Base-by-base conservation (phyloP, 331 rosid genomes). In the Malus hybrid region DNA sequence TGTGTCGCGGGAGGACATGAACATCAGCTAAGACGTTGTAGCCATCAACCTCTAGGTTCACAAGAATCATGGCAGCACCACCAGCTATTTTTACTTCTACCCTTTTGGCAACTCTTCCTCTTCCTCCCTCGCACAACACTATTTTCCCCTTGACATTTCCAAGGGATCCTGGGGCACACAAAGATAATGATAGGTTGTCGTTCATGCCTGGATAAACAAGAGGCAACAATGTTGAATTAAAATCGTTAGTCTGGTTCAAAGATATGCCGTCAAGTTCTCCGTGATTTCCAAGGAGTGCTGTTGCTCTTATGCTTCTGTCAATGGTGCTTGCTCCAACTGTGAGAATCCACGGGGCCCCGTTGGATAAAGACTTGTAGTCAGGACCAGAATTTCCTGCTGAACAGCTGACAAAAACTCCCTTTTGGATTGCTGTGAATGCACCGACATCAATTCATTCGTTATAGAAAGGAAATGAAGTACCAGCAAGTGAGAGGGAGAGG, bases 331-430 rank as follows among this genome's bases (percentile, higher is more conserved):
- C 93, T 63, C 93, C 91, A n/a, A 92, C 91, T 0, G 89, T 88
- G 56, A 92, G 86, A 79, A 88, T 79, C 93, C 96, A 92, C 0
- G 96, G 96, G 22, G 93, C 96, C 62, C 83, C 85, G 18, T 88
- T 88, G 1, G 84, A 73, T 39, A 83, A 31, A 46, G 81, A 24
- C 6, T 4, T 1, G 3, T 73, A 14, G 10, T 0, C 5, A 22
- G 93, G 96, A 10, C 93, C 91, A 0, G 11, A 6, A 22, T 92
- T 92, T 19, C 50, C 86, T 16, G 91, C 89, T 6, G 90, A 90
- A 67, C 90, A 87, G 42, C 87, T 81, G n/a, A 90, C 90, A 14
- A 92, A 86, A 32, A 88, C 77, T 10, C 96, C 91, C 8, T 75
- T 83, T 15, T 84, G 84, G 12, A 75, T 82, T 1, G 96, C 91